Conservation (phyloP, 768 basidiomycete species). For the Coprinopsis marcescibilis region DNA sequence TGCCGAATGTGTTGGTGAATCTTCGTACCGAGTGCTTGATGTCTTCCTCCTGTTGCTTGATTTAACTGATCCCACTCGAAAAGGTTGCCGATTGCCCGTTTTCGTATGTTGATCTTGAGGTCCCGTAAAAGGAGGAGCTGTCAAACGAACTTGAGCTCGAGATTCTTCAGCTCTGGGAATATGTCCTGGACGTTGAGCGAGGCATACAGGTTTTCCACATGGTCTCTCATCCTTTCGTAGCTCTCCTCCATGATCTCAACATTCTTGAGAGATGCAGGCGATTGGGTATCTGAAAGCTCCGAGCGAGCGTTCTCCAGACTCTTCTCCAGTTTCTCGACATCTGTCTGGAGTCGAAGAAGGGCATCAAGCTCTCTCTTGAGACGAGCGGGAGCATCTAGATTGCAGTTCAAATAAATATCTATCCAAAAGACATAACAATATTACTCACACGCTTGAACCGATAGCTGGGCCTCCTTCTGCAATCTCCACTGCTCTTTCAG, state of each 20-base stretch:
- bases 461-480: not conserved
- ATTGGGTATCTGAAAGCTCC: conserved; percentile 11
- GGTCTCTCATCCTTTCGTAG: conserved; percentile 16
- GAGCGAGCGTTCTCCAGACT: conserved; percentile 14
- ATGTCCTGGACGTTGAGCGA: conserved; percentile 27
- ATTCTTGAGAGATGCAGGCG: too few relatives aligned
- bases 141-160: conserved; percentile 24
- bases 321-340: conserved; percentile 19
- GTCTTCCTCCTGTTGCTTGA: conserved; percentile 21
- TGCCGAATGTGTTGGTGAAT: conserved; percentile 27
- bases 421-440: not conserved
- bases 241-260: too few relatives aligned
- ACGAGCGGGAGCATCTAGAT: conserved; percentile 21
- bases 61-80: conserved; percentile 30
- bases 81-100: conserved; percentile 25
- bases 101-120: conserved; percentile 33
- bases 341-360: conserved; percentile 24
- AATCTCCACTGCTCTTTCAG: not conserved
- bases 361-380: conserved; percentile 29
- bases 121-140: conserved; percentile 27
- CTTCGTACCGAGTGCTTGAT: conserved; percentile 26
- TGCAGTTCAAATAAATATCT: not conserved
- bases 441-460: not conserved
- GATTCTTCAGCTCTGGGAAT: conserved; percentile 27
- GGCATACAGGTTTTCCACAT: conserved; percentile 27